Conservation (phyloP, 169 alveolate species). For the Plasmodium billcollinsi region DNA sequence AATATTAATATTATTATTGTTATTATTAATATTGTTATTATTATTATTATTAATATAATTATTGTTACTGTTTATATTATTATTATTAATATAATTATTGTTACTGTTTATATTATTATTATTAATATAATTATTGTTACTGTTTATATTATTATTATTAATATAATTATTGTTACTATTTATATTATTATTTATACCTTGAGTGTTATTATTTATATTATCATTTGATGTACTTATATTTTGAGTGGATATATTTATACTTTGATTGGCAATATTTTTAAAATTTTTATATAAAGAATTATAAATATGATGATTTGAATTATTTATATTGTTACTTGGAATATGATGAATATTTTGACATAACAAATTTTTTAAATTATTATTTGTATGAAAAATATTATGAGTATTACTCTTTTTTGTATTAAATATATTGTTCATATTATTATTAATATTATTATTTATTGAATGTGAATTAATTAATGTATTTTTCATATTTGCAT, state of each 20-base stretch:
- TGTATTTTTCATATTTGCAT: constrained; percentile 16
- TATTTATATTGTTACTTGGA: not conserved
- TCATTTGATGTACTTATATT: no score
- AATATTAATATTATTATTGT: not conserved
- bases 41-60: not conserved
- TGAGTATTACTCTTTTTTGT: constrained; percentile 3
- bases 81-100: not conserved
- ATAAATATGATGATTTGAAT: not conserved
- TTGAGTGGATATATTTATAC: not conserved
- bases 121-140: not conserved
- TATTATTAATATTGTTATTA: not conserved
- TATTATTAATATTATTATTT: constrained; percentile 15
- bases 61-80: not conserved
- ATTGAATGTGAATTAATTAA: not conserved
- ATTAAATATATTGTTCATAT: constrained; percentile 12
- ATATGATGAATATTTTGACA: not conserved
- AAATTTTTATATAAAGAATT: not conserved
- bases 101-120: not conserved
- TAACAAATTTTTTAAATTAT: not conserved
- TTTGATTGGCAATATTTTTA: not conserved
- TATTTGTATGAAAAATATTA: not conserved
- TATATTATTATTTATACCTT: not conserved
- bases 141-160: not conserved
- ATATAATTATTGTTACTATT: not conserved
- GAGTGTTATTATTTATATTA: not conserved